Evolutionary conservation across 495 filamentous ascomycete genomes (phyloP).

Genomic region (Chaetomium fimeti): DNA sequence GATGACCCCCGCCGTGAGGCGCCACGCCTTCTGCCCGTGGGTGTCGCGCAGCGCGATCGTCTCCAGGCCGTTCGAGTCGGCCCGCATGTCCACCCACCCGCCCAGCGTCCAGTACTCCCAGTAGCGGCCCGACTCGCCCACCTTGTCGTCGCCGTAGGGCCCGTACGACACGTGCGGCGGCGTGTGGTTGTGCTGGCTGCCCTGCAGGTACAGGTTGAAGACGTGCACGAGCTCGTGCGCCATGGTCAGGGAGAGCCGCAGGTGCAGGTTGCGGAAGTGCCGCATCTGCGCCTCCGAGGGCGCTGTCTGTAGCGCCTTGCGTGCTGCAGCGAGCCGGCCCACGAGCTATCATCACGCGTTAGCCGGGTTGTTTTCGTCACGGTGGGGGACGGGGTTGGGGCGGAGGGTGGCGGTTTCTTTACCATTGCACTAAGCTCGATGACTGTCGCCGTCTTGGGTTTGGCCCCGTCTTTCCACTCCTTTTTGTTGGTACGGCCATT

Average conservation of each 20-base stretch:
- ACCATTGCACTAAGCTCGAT: conserved; percentile 12
- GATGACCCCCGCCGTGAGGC: neutral
- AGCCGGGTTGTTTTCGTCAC: neutral
- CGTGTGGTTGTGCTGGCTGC: neutral
- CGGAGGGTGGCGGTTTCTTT: neutral
- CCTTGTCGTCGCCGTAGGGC: neutral
- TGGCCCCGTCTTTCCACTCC: neutral
- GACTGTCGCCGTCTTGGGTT: neutral
- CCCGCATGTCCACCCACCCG: conserved; percentile 13
- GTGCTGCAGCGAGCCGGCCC: neutral
- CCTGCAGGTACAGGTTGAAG: neutral
- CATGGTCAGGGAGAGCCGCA: conserved; percentile 9
- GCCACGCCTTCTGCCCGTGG: neutral
- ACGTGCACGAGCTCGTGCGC: conserved; percentile 18
- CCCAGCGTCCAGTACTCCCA: conserved; percentile 9
- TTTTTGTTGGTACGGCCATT: conserved; percentile 18
- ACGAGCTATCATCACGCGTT: neutral
- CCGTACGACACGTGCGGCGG: conserved; percentile 1
- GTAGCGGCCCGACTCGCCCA: conserved; percentile 14
- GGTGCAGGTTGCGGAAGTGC: conserved; percentile 4
- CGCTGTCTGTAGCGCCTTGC: neutral
- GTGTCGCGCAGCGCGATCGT: conserved; percentile 5
- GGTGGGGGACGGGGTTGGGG: no score
- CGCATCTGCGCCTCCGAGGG: neutral
- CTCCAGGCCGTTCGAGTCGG: neutral